A percentile compares a stretch with the other conserved stretches of the same genome.
Conservation (phyloP, 2,329 filamentous ascomycete species). For the Juglanconis juglandina region DNA sequence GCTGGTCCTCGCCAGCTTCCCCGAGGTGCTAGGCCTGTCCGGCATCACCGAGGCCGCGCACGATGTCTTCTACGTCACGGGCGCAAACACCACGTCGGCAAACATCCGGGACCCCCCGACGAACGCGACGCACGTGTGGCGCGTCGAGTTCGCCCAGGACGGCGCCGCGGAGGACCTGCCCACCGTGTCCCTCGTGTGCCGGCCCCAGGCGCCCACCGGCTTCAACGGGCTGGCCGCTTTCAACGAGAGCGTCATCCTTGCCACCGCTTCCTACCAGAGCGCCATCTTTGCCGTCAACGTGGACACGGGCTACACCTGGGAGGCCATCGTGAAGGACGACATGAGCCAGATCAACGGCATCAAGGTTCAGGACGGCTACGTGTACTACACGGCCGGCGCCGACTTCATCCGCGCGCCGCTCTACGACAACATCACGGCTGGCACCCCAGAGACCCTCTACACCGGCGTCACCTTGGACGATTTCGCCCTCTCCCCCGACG, state of each 20-base stretch:
- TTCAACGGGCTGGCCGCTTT: conserved; percentile 4
- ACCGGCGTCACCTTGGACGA: neutral
- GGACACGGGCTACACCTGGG: neutral
- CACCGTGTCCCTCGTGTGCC: neutral
- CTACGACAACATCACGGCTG: neutral
- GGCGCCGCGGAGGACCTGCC: neutral
- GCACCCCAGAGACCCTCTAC: neutral
- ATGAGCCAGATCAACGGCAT: conserved; percentile 4
- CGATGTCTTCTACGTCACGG: conserved; percentile 4
- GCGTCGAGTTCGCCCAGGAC: conserved; percentile 1
- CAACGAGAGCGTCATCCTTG: conserved; percentile 6
- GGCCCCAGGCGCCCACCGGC: neutral
- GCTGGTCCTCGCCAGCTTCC: neutral
- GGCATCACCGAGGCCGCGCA: conserved; percentile 2
- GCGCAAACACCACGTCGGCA: neutral
- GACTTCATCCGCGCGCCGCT: neutral
- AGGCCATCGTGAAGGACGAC: neutral
- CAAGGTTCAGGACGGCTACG: neutral
- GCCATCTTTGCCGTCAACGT: conserved; percentile 1
- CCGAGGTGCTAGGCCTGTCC: neutral
- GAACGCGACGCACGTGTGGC: conserved; percentile 2
- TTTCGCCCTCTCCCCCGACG: conserved; percentile 1
- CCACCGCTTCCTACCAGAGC: neutral
- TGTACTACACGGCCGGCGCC: conserved; percentile 1
- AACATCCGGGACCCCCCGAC: neutral